A percentile compares a stretch with the other conserved stretches of the same genome.
phyloP scores from a whole-genome alignment of 2,329 filamentous ascomycete genomes.

The Alternaria alternata region DNA sequence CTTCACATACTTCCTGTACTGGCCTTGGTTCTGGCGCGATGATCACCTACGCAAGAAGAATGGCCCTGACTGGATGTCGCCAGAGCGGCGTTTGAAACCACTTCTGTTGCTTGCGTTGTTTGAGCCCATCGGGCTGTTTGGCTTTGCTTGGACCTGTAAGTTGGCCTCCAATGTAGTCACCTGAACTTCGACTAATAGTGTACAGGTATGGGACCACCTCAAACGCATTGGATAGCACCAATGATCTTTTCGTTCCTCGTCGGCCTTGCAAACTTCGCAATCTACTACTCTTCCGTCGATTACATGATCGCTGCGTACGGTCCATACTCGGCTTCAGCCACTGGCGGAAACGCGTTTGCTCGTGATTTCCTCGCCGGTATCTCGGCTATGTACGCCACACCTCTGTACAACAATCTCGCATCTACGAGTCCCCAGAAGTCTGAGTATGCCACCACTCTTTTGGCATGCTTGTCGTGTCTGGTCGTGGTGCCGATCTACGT shows the following conservation, averaged over 20 bases:
- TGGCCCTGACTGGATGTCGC: conserved; percentile 61
- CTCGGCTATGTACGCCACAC: conserved; percentile 71
- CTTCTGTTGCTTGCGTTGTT: conserved; percentile 67
- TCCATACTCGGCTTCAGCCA: conserved; percentile 75
- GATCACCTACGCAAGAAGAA: conserved; percentile 46
- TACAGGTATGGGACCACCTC: conserved; percentile 60
- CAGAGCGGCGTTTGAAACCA: conserved; percentile 68
- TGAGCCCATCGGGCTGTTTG: conserved; percentile 71
- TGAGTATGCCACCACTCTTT: conserved; percentile 63
- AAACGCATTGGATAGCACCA: conserved; percentile 71
- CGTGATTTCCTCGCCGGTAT: conserved; percentile 77
- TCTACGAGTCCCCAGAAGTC: conserved; percentile 48
- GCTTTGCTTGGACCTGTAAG: conserved; percentile 71
- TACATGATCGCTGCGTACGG: conserved; percentile 81
- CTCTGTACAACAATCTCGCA: conserved; percentile 56
- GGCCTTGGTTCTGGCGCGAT: conserved; percentile 59
- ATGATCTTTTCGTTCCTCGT: conserved; percentile 71
- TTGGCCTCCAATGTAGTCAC: neutral
- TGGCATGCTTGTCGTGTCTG: conserved; percentile 60
- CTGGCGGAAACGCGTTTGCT: conserved; percentile 77
- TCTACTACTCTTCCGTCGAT: conserved; percentile 79
- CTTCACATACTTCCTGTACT: conserved; percentile 67
- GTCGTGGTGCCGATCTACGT: conserved; percentile 52
- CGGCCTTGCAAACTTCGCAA: conserved; percentile 73
- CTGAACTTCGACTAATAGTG: neutral